These are phyloP conservation scores for Actinidia arguta DNA, from an alignment of 179 eudicot species.

Conservation along the genomic window DNA sequence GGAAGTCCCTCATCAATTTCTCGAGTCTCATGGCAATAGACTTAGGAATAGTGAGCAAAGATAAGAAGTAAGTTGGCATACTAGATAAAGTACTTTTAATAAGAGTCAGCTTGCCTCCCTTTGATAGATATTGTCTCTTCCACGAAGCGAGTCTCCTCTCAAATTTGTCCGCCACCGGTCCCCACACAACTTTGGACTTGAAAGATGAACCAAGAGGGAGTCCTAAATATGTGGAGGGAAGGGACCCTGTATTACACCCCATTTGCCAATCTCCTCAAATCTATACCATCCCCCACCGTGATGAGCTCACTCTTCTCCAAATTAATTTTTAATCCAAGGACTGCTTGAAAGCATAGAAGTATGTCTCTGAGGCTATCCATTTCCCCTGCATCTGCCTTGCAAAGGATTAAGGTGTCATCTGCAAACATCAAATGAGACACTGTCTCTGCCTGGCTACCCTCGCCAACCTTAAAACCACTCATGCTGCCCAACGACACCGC, in stretches of 20 bases:
- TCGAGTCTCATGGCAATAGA: neutral
- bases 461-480: too few species aligned
- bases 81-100: neutral
- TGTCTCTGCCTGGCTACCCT: too few species aligned
- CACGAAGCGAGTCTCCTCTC: neutral
- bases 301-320: neutral
- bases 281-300: neutral
- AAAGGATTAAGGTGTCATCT: too few species aligned
- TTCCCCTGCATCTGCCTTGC: too few species aligned
- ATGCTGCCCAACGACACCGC: too few species aligned
- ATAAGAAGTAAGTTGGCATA: neutral
- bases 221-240: neutral
- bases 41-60: neutral
- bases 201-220: neutral
- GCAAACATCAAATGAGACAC: too few species aligned
- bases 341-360: neutral
- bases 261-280: neutral
- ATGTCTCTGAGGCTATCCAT: too few species aligned
- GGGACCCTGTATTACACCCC: neutral
- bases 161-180: neutral
- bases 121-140: neutral
- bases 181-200: neutral
- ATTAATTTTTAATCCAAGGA: neutral
- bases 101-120: neutral
- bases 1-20: neutral